Conservation (phyloP, 73 alveolate genomes). For the Stentor roeselii region DNA sequence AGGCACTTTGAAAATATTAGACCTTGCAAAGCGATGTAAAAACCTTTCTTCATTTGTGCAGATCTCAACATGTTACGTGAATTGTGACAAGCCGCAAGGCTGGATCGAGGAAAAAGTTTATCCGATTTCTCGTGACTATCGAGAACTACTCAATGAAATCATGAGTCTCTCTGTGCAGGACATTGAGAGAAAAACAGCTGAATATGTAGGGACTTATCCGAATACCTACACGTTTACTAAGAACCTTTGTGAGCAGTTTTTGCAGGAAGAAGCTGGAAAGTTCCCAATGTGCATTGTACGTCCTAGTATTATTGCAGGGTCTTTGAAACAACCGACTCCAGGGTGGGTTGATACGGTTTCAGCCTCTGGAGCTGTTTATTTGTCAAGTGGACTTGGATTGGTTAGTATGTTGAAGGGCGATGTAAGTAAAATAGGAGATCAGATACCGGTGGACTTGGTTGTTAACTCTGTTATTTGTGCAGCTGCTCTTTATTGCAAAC, state of each 20-base stretch:
- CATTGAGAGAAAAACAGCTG: constrained; percentile 51
- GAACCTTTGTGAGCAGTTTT: constrained; percentile 68
- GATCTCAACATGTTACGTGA: constrained; percentile 65
- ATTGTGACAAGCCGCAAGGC: constrained; percentile 67
- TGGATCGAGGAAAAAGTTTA: constrained; percentile 82
- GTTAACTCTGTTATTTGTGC: constrained; percentile 59
- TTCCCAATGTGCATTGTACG: constrained; percentile 69
- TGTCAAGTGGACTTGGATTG: constrained; percentile 72
- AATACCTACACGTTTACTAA: constrained; percentile 86
- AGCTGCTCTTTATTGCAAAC: not conserved
- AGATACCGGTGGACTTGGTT: constrained; percentile 85
- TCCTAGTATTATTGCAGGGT: constrained; percentile 83
- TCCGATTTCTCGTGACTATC: constrained; percentile 44
- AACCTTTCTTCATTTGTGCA: constrained; percentile 60
- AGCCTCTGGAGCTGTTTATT: constrained; percentile 73
- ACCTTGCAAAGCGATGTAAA: constrained; percentile 54
- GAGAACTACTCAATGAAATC: constrained; percentile 35
- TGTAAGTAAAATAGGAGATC: constrained; percentile 65
- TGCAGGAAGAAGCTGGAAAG: constrained; percentile 47
- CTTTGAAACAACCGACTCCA: constrained; percentile 74
- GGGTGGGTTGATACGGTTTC: constrained; percentile 92
- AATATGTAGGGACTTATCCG: constrained; percentile 68
- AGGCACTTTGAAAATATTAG: constrained; percentile 61
- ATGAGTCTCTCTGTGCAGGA: constrained; percentile 49
- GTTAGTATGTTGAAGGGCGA: constrained; percentile 63